Evolutionary conservation across 495 filamentous ascomycete genomes (phyloP), one percentile per base, ranked within the genome.

Genomic region (Penicillium desertorum): DNA sequence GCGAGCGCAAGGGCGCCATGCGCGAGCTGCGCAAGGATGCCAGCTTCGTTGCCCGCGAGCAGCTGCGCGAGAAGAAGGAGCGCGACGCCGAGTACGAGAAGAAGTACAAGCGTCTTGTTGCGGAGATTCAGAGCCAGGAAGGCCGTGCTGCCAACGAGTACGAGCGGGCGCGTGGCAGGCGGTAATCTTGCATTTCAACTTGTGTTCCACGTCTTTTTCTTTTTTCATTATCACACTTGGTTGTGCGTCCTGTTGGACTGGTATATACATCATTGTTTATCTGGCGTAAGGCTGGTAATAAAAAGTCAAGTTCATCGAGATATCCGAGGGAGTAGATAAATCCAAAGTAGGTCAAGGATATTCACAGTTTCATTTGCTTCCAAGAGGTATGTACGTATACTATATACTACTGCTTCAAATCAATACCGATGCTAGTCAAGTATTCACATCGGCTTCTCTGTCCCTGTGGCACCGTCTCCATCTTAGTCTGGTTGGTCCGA

Each of bases 91-190:
- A 87, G 60, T 96, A 97, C 81, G 92, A 97, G 77, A 84, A 87
- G 78, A 98, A 97, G 84, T 94, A 91, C 79, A 89, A 88, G 81
- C 82, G 86, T 60, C 78, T 98, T 54, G 84, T 96, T 60, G 91
- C 92, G 20, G 91, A 96, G 81, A 96, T 99, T 66, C 91, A 98
- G 73, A 90, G 87, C 58, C 88, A 96, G 74, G 94, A 96, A 71
- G 94, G 92, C 0, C 77, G 79, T 56, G 93, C 92, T 66, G 81
- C 79, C 52, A 97, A 97, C 75, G 83, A 81, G 52, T 98, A 97
- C 81, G 92, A 92, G 71, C 79, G 88, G 57, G 91, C 90, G 79
- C 81, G 81, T 68, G 84, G 80, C 76, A 88, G 81, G 79, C 80
- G 65, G 74, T 83, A 67, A 67, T 61, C 10, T 43, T 37, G 53